Evolutionary conservation across 176 grass and related monocot genomes (phyloP), one percentile per base, ranked within the genome.

Genomic region (Alopecurus myosuroides): DNA sequence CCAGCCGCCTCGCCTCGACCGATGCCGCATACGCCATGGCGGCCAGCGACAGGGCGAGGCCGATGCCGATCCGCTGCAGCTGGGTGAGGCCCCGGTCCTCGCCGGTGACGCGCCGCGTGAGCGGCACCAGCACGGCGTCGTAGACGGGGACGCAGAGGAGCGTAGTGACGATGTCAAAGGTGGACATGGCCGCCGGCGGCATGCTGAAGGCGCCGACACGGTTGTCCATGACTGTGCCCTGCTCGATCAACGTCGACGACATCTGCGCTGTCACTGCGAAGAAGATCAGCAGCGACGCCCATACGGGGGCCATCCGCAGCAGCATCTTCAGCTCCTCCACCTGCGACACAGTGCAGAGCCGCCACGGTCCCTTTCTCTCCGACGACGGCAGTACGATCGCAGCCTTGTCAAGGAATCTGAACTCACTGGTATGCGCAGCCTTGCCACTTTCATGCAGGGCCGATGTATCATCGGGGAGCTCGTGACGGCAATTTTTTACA

Each of bases 261-360:
- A 84, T 84, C 50, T 81, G 89, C 34, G 69, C 60, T 6, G 53
- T 84, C 3, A 80, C 81, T 0, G 70, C 70, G 3, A 46, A 87
- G 76, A 87, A 91, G 45, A 77, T 7, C 11, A 91, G 64, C 56
- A 49, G 14, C 0, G 81, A 80, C 8, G 31, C 81, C 89, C 85
- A 91, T 29, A 91, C 37, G 0, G 85, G 89, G 29, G 46, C 52
- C 76, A 90, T 90, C 36, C 74, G 52, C 13, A 90, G 64, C 36
- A 86, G 57, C 55, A 71, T 84, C 40, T 91, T 87, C 9, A 91
- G 76, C 72, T 91, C 89, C 78, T 91, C 89, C 4, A 87, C 85
- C 45, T 91, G 89, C 8, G 89, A 84, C 19, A 87, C 85, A 0
- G 85, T 84, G 70, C 89, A 87, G 14, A 84, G 22, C 36, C 72